These are phyloP conservation scores for Microbotryomycetes sp. DNA, from an alignment of 1,284 basidiomycete genomes.

Conservation along the genomic window DNA sequence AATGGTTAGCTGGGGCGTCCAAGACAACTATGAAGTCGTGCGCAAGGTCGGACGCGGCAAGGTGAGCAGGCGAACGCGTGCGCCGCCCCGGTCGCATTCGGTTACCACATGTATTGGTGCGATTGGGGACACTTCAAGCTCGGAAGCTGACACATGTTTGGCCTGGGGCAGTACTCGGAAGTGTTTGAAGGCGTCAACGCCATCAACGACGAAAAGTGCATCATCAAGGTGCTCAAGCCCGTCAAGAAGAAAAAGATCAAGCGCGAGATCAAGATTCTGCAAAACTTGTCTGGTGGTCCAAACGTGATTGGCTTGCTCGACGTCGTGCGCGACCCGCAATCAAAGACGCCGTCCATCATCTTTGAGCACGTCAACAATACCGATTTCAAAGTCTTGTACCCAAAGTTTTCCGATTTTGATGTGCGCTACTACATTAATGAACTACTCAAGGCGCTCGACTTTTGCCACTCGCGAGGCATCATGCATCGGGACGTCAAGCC, in stretches of 20 bases:
- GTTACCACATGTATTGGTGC: too few relatives aligned
- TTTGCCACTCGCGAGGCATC: slow-evolving; percentile 95
- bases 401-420: slow-evolving; percentile 88
- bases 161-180: slow-evolving; percentile 61
- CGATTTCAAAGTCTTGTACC: slow-evolving; percentile 94
- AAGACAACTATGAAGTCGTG: slow-evolving; percentile 98
- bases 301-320: slow-evolving; percentile 80
- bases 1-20: slow-evolving; percentile 75
- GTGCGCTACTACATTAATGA: slow-evolving; percentile 95
- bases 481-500: slow-evolving; percentile 99
- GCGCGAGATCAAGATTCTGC: slow-evolving; percentile 95
- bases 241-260: slow-evolving; percentile 99
- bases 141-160: not conserved
- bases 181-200: slow-evolving; percentile 97
- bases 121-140: too few relatives aligned
- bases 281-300: slow-evolving; percentile 92
- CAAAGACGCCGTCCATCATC: slow-evolving; percentile 93
- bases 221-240: slow-evolving; percentile 97
- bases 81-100: too few relatives aligned
- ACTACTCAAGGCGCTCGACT: slow-evolving; percentile 94
- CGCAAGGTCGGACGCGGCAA: slow-evolving; percentile 95
- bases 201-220: slow-evolving; percentile 86
- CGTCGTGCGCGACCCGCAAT: slow-evolving; percentile 78
- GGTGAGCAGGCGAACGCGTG: too few relatives aligned
- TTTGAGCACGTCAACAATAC: slow-evolving; percentile 86